Evolutionary conservation across 768 basidiomycete genomes (phyloP).

Genomic region (Mycena venus): DNA sequence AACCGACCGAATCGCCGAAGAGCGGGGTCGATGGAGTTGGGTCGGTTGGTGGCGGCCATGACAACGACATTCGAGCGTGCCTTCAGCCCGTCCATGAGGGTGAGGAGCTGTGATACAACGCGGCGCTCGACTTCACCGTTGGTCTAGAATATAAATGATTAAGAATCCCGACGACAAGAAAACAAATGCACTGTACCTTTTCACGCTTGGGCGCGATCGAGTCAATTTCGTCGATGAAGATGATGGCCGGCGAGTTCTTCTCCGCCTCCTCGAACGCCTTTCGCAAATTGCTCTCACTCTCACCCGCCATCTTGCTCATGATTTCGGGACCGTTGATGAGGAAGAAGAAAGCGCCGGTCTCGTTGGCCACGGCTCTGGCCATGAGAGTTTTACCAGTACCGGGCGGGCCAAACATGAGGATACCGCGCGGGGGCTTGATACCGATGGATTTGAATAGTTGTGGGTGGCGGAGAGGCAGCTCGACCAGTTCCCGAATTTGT

Average conservation of each 20-base stretch:
- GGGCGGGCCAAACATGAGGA: slow-evolving; percentile 98
- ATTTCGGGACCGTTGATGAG: slow-evolving; percentile 99
- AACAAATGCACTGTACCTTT: slow-evolving; percentile 72
- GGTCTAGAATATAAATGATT: slow-evolving; percentile 65
- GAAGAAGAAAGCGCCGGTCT: slow-evolving; percentile 99
- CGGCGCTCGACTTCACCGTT: slow-evolving; percentile 99
- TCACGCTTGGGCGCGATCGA: slow-evolving; percentile 99
- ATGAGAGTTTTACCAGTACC: slow-evolving; percentile 99
- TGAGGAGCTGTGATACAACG: slow-evolving; percentile 97
- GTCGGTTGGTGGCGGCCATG: slow-evolving; percentile 99
- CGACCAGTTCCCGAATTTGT: slow-evolving; percentile 98
- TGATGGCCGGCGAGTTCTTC: slow-evolving; percentile 99
- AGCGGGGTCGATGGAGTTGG: slow-evolving; percentile 99
- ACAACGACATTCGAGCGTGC: slow-evolving; percentile 99
- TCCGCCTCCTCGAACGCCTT: slow-evolving; percentile 99
- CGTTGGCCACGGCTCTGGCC: slow-evolving; percentile 99
- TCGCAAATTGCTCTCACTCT: slow-evolving; percentile 95
- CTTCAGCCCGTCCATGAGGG: slow-evolving; percentile 99
- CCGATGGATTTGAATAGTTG: slow-evolving; percentile 99
- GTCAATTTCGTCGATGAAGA: slow-evolving; percentile 99
- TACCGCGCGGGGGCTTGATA: slow-evolving; percentile 99
- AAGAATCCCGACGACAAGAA: neutral
- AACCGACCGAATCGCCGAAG: slow-evolving; percentile 99
- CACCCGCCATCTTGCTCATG: slow-evolving; percentile 99
- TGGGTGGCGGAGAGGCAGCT: slow-evolving; percentile 97